Base-by-base conservation (phyloP, 805 yeast genomes). In the Cyberlindnera suaveolens region DNA sequence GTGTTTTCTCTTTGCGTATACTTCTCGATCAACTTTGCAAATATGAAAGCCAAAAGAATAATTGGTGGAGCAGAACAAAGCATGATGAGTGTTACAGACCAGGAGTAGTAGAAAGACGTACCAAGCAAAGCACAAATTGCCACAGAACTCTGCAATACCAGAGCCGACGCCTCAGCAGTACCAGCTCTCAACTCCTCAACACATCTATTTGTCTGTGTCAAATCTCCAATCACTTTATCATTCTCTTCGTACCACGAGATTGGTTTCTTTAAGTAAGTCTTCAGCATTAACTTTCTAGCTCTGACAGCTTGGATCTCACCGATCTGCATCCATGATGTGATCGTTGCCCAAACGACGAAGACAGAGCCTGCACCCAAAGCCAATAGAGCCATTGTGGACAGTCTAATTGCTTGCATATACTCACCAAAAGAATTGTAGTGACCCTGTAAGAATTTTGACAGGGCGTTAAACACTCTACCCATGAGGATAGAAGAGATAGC, bases 31-130 rank as follows among this genome's bases (percentile, higher is more conserved):
- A 71, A 57, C 14, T 56, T 66, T 0, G 89, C 78, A 44, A 82
- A 74, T 0, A 70, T 31, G 31, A 66, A 61, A 1, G 83, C 78
- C 3, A 74, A 48, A 0, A 70, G 8, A 0, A 70, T 69, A 44
- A 91, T 75, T 0, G 89, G 30, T 0, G 99, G 99, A 4, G 87
- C 52, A 4, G 84, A 71, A 1, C 87, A 81, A 45, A 91, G 55
- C n/a, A 84, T 77, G 2, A 93, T 75, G 20, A 93, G 63, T 0
- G 97, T 85, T 10, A 93, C 69, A 4, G 85, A 72, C 97, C 97
- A 91, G 3, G 95, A 85, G 47, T 79, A 81, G 47, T 74, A 73
- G 58, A 93, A 74, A 1, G 96, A 80, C 0, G 85, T 77, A 1
- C 77, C 71, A 2, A 82, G 57, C 10, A 83, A 62, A 0, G 83